These are phyloP conservation scores for Tylopilus sp. DNA, from an alignment of 768 basidiomycete genomes.

Conservation along the genomic window DNA sequence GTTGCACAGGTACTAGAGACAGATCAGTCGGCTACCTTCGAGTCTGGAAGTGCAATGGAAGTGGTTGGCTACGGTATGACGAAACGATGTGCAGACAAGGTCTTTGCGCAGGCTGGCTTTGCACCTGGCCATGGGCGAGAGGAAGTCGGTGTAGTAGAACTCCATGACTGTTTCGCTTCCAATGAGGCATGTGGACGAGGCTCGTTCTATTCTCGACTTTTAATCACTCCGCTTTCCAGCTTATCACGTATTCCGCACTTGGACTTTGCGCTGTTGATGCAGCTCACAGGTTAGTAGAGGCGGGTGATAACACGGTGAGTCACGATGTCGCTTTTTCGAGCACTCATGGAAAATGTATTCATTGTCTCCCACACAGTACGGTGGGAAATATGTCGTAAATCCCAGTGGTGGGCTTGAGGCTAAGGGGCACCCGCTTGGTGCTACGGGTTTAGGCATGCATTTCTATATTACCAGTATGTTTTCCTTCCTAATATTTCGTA, in stretches of 20 bases:
- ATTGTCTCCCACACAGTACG: constrained; percentile 49
- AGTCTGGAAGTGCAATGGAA: constrained; percentile 71
- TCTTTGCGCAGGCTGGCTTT: constrained; percentile 71
- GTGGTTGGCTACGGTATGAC: constrained; percentile 81
- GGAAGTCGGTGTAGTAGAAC: constrained; percentile 78
- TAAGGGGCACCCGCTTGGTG: constrained; percentile 85
- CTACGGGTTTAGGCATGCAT: constrained; percentile 83
- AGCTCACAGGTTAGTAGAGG: constrained; percentile 71
- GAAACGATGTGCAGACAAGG: constrained; percentile 61
- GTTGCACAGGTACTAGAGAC: constrained; percentile 64
- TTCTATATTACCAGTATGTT: constrained; percentile 76
- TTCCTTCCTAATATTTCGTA: neutral
- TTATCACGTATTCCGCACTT: constrained; percentile 79
- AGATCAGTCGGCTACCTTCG: constrained; percentile 62
- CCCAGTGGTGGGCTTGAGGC: constrained; percentile 84
- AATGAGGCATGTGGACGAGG: constrained; percentile 62
- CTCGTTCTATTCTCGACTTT: neutral
- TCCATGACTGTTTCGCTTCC: constrained; percentile 84
- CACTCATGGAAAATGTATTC: neutral
- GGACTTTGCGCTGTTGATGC: constrained; percentile 65
- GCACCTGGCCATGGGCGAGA: constrained; percentile 58
- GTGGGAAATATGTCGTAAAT: constrained; percentile 82
- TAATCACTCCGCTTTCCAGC: constrained; percentile 35
- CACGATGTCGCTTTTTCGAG: neutral
- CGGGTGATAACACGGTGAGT: constrained; percentile 73